phyloP scores from a whole-genome alignment of 106 monocot genomes.

The Acorus calamus region DNA sequence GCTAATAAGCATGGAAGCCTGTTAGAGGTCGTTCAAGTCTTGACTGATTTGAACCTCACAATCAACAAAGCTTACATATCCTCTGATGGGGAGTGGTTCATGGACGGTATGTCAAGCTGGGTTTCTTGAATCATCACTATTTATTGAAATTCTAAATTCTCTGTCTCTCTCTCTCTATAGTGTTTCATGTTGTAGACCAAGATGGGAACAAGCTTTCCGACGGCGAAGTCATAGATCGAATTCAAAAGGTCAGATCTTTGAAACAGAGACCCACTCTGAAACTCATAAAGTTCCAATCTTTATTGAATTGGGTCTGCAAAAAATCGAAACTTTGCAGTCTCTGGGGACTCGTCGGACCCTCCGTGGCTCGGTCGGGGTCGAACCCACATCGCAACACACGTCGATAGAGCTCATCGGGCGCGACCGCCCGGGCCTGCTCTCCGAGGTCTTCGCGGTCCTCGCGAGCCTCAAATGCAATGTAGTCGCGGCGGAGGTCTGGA shows the following conservation, averaged over 20 bases:
- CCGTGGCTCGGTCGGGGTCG: too few relatives aligned
- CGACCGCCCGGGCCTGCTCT: conserved; percentile 22
- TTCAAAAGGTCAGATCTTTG: conserved; percentile 34
- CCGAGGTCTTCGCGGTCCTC: conserved; percentile 24
- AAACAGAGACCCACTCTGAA: too few relatives aligned
- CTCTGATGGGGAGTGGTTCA: conserved; percentile 95
- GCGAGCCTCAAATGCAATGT: conserved; percentile 20
- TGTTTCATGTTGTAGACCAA: conserved; percentile 4
- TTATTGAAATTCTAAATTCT: neutral
- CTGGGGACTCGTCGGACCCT: too few relatives aligned
- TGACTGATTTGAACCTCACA: conserved; percentile 79
- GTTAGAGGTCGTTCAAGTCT: conserved; percentile 84
- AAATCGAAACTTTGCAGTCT: too few relatives aligned
- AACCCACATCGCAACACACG: too few relatives aligned
- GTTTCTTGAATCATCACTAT: too few relatives aligned
- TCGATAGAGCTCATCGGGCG: neutral
- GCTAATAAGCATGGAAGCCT: conserved; percentile 74
- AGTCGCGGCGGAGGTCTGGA: conserved; percentile 20
- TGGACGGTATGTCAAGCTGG: conserved; percentile 53
- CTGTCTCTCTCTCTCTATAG: conserved; percentile 5
- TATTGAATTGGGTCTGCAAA: too few relatives aligned
- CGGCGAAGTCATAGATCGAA: conserved; percentile 36
- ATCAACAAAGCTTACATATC: conserved; percentile 88
- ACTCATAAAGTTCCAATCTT: too few relatives aligned
- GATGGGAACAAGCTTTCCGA: too few relatives aligned